Base-by-base conservation (phyloP, 805 yeast species). In the baker's yeast (Saccharomyces cerevisiae) region DNA sequence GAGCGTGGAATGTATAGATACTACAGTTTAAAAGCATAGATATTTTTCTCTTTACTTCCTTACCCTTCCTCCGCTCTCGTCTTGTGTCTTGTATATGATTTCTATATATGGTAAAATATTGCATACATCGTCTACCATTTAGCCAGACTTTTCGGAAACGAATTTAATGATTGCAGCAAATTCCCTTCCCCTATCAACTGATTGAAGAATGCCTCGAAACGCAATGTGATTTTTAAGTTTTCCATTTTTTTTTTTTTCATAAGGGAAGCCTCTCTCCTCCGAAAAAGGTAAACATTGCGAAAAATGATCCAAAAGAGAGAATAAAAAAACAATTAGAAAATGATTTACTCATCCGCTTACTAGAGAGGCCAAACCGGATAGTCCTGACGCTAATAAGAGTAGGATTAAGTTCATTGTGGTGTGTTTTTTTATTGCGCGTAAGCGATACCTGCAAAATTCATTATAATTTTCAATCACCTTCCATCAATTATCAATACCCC, bases 1-100 rank as follows among this genome's bases (percentile, higher is more conserved):
- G 78, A 74, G 58, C 66, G 78, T 43, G 78, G 78, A 10, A 74
- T 74, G 64, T 74, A 74, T 53, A 70, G 76, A 55, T 74, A 74
- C 54, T 74, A 74, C 54, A 71, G 76, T 28, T 60, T 74, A 60
- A 73, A 70, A 58, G 69, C 72, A 61, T 73, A 59, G 41, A 28
- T 8, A 3, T 31, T 31, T 31, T 31, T 13, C 36, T 13, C 10
- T 36, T 36, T 24, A 36, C 43, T 9, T 36, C 17, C 22, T 21
- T 8, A 17, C 2, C 22, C 17, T 17, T 9, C 22, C 43, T 21
- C 43, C 43, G 43, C 43, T 17, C 24, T 36, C 17, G 43, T 36
- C 24, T 17, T 36, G 43, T 36, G 22, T 17, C 17, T 36, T 36
- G 22, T 17, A 36, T 36, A 36, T 6, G 6, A 36, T 36, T 36